Evolutionary conservation across 2,329 filamentous ascomycete species (phyloP), one percentile per base, ranked within the genome.

Genomic region (Venturia carpophila): DNA sequence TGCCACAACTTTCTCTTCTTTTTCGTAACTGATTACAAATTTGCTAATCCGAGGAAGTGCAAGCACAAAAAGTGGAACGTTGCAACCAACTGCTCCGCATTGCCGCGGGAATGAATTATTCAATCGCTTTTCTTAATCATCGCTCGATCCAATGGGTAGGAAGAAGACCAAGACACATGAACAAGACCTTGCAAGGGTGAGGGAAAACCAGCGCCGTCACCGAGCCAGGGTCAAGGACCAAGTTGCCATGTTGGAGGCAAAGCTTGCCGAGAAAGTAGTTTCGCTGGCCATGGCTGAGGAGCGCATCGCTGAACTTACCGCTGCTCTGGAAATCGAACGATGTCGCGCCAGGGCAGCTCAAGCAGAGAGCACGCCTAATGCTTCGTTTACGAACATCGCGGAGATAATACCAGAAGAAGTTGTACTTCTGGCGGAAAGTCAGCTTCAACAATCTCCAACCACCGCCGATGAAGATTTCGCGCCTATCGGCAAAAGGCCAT

Each of bases 191-290:
- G 21, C 39, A n/a, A 24, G 60, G 43, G 37, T 43, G 39, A 43
- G 60, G 30, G 60, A 62, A 43, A 42, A 43, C 21, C 60, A 62
- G 39, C 37, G 52, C 30, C 30, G 27, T 27, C 52, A 56, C 19
- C 13, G 52, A 11, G 27, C 52, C 15, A 56, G 52, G 17, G 27
- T 37, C 52, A 56, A 56, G 19, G 27, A 56, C 30, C 52, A 56
- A 56, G 27, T 37, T n/a, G 52, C 52, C 15, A 37, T 27, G 5
- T 56, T 56, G 19, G 30, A n/a, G 27, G 19, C 17, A 21, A 56
- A 56, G 3, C 52, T 56, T 17, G 52, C 30, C 6, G 52, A 56
- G 30, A 56, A 56, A 56, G 52, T 19, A 55, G 49, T 24, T 24
- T 34, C 30, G 49, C 49, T 55, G 49, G 49, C 49, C 27, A 55